Conservation (phyloP, 148 eudicot genomes). For the Rheum nobile region DNA sequence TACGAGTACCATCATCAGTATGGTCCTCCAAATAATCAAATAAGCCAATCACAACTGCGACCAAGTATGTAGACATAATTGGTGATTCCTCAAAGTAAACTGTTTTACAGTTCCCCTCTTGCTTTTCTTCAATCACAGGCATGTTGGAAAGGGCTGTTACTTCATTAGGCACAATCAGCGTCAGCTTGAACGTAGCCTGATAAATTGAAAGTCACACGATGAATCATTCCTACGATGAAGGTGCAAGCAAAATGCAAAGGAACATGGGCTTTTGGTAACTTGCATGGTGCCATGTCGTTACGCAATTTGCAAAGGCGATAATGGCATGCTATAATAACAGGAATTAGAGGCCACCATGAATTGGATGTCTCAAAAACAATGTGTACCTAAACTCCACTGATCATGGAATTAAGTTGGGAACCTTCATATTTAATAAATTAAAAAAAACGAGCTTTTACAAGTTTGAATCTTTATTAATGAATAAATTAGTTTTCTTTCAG, state of each 20-base stretch:
- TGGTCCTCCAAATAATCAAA: constrained; percentile 84
- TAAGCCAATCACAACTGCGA: constrained; percentile 80
- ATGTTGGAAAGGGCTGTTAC: constrained; percentile 90
- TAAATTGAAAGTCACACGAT: neutral
- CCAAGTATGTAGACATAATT: constrained; percentile 90
- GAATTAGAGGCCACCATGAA: neutral
- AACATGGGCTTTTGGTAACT: neutral
- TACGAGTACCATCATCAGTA: constrained; percentile 71
- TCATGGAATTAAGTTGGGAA: neutral
- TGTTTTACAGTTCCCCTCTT: constrained; percentile 55
- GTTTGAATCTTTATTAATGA: neutral
- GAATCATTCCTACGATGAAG: neutral
- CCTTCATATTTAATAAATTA: neutral
- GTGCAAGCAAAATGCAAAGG: neutral
- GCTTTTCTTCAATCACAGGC: constrained; percentile 70
- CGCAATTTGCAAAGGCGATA: neutral
- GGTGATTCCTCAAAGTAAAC: constrained; percentile 79
- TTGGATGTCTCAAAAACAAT: neutral
- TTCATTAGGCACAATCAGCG: constrained; percentile 78
- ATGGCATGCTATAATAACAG: neutral
- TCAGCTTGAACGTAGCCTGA: constrained; percentile 87
- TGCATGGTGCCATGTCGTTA: neutral
- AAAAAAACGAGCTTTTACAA: neutral
- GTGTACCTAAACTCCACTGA: neutral
- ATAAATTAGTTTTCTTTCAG: neutral